Evolutionary conservation across 306 rosid species (phyloP).

Genomic region (Prunus mongolica): DNA sequence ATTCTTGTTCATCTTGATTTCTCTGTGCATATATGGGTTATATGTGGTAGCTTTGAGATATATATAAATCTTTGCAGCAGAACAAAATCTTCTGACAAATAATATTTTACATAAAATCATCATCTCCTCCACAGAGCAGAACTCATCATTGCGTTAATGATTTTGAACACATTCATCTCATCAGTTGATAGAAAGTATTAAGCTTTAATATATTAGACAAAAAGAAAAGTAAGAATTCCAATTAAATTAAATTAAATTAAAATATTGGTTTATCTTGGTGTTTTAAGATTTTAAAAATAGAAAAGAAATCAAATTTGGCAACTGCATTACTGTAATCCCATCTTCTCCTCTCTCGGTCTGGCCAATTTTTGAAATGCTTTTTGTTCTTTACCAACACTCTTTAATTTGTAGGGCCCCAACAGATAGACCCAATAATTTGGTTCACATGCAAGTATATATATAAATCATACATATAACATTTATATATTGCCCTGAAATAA

Average conservation of each 20-base stretch:
- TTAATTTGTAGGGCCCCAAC: slow-evolving; percentile 46
- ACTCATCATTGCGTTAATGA: slow-evolving; percentile 24
- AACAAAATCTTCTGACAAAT: slow-evolving; percentile 42
- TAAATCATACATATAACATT: neutral
- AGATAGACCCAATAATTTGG: slow-evolving; percentile 53
- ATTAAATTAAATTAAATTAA: neutral
- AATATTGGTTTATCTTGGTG: slow-evolving; percentile 12
- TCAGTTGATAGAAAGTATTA: slow-evolving; percentile 15
- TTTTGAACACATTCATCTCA: slow-evolving; percentile 19
- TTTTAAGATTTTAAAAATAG: neutral
- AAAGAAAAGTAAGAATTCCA: slow-evolving; percentile 35
- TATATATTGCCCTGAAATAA: neutral
- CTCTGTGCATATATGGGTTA: neutral
- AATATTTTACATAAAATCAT: slow-evolving; percentile 35
- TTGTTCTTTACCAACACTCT: slow-evolving; percentile 47
- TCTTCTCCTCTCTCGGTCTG: slow-evolving; percentile 25
- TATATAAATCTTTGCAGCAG: neutral
- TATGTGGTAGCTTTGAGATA: too few species aligned
- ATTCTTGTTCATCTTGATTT: slow-evolving; percentile 17
- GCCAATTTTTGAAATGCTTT: slow-evolving; percentile 29
- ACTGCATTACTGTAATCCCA: slow-evolving; percentile 28
- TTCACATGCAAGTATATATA: slow-evolving; percentile 51
- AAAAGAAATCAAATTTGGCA: slow-evolving; percentile 29
- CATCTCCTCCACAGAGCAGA: slow-evolving; percentile 8
- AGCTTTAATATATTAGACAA: slow-evolving; percentile 1